phyloP scores from a whole-genome alignment of 495 filamentous ascomycete species.

The Clohesyomyces aquaticus region DNA sequence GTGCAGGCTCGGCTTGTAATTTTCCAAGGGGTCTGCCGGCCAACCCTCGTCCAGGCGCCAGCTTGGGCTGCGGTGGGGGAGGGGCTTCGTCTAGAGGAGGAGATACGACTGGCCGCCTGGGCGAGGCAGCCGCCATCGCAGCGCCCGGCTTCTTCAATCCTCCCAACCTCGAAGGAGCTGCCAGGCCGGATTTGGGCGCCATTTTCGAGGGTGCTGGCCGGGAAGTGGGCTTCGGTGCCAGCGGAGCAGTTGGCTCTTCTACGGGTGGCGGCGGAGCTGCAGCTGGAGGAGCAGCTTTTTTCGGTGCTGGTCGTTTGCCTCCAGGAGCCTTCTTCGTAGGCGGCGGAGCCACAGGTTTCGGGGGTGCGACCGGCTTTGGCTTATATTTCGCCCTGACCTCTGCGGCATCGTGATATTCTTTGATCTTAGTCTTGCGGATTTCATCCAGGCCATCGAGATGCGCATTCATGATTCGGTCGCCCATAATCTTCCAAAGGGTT shows the following conservation, averaged over 20 bases:
- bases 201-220: slow-evolving; percentile 65
- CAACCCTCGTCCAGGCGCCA: slow-evolving; percentile 72
- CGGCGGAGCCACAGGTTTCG: slow-evolving; percentile 55
- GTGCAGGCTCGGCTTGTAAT: slow-evolving; percentile 54
- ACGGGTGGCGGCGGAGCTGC: slow-evolving; percentile 56
- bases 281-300: slow-evolving; percentile 58
- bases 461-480: slow-evolving; percentile 93
- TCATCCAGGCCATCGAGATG: slow-evolving; percentile 96
- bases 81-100: slow-evolving; percentile 62
- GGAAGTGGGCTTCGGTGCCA: slow-evolving; percentile 62
- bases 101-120: slow-evolving; percentile 58
- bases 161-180: slow-evolving; percentile 55
- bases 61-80: slow-evolving; percentile 64
- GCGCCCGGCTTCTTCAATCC: slow-evolving; percentile 55
- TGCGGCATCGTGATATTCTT: slow-evolving; percentile 89
- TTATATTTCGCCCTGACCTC: slow-evolving; percentile 97
- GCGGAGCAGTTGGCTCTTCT: slow-evolving; percentile 53
- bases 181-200: slow-evolving; percentile 69
- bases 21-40: slow-evolving; percentile 87
- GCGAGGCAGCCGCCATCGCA: slow-evolving; percentile 46
- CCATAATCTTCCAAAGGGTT: slow-evolving; percentile 98
- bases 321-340: slow-evolving; percentile 46
- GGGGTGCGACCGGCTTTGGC: slow-evolving; percentile 79
- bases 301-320: slow-evolving; percentile 45
- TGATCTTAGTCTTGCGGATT: slow-evolving; percentile 93